Base-by-base conservation (phyloP, 169 alveolate genomes). In the Plasmodium relictum region DNA sequence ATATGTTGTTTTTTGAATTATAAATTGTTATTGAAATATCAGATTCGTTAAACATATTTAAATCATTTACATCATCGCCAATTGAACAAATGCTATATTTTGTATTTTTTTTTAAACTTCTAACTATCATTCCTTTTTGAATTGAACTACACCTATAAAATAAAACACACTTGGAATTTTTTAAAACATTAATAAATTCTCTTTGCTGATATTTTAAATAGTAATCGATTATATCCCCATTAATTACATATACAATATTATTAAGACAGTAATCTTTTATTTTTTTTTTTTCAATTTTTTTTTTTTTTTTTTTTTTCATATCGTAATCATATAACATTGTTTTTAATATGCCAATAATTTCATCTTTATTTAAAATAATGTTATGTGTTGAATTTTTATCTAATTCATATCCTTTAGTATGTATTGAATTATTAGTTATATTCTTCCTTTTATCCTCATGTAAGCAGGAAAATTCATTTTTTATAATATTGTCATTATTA, bases 31-130 rank as follows among this genome's bases (percentile, higher is more conserved):
- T 76, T 7, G 69, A 66, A 42, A 76, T 76, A 45, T 76, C 69
- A n/a, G 88, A 62, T 31, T 76, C 88, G 3, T 54, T 76, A 16
- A 74, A 52, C 88, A 76, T 59, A 56, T 62, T 76, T 22, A 76
- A 9, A 39, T 76, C 88, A 20, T 76, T 76, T 10, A 52, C 45
- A 63, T 76, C 48, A 52, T 62, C 44, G 7, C 73, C 88, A 22
- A 74, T 48, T 42, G 74, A 61, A 54, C 74, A 76, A 42, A 61
- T 26, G 45, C 18, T 2, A 54, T 18, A 26, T 20, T 37, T 56
- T 8, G 54, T 44, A 26, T 26, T 42, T 44, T 62, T 37, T 45
- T 56, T 45, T 66, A 62, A n/a, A 24, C 65, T 44, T n/a, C 37
- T 61, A 8, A 70, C 59, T 14, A 74, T 44, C 7, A 41, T 54